Base-by-base conservation (phyloP, 2,329 filamentous ascomycete genomes). In the Diaporthe citrichinensis region DNA sequence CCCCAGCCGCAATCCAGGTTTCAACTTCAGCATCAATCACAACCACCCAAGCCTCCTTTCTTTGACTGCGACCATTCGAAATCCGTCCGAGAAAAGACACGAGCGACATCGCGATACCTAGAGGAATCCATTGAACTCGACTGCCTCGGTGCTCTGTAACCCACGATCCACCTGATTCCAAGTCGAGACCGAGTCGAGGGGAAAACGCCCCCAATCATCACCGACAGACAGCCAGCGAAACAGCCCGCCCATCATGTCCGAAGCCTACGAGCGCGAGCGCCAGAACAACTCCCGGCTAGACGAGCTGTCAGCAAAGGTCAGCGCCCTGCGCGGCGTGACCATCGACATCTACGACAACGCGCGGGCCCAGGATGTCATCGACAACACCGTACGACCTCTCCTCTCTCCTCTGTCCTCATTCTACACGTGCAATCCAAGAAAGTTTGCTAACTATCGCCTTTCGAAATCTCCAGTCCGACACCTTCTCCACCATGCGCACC, bases 261-360 rank as follows among this genome's bases (percentile, higher is more conserved):
- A 95, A 84, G 90, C 93, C 78, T 95, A 94, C 86, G 93, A 95
- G 86, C 93, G 93, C 84, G 93, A 95, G 86, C 90, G 91, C 83
- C 97, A 99, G 86, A 99, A 99, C 88, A 98, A 98, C 86, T 92
- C 94, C 79, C 95, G 96, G 80, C 94, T 99, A 74, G 93, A 96
- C 81, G 95, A 98, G 83, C 93, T 99, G 51, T 94, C 94, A 23
- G 90, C 92, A 79, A 99, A 99, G 87, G 96, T 98, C 73, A 94
- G 94, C 25, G 95, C 95, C 71, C 91, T 99, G 78, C 95, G 96
- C 82, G 94, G 94, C 84, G 95, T 99, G 69, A 99, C 97, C 57
- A 92, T 98, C 78, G 95, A 99, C 87, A 99, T 99, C 82, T 98
- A 98, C 89, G 96, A 98, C 86, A 95, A 97, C 83, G 97, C 97